Evolutionary conservation across 805 yeast genomes (phyloP).

Genomic region (Candida silvatica): DNA sequence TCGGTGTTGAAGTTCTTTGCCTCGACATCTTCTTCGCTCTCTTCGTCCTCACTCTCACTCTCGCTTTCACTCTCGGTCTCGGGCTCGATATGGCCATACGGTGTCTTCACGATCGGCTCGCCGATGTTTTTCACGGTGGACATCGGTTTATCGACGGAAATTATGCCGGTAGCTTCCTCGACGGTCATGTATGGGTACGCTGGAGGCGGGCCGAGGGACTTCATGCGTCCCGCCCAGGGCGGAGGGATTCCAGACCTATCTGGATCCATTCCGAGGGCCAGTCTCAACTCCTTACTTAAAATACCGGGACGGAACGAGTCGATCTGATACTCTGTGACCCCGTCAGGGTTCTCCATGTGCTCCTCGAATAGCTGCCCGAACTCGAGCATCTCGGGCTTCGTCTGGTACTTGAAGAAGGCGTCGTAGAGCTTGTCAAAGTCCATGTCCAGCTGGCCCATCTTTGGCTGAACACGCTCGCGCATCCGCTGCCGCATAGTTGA

Average conservation of each 20-base stretch:
- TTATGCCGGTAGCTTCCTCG: conserved; percentile 28
- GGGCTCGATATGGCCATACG: conserved; percentile 25
- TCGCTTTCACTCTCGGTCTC: conserved; percentile 25
- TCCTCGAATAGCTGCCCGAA: conserved; percentile 80
- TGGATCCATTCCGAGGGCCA: conserved; percentile 52
- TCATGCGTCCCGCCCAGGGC: conserved; percentile 76
- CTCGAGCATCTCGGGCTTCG: conserved; percentile 56
- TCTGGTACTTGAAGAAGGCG: conserved; percentile 79
- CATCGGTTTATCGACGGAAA: conserved; percentile 11
- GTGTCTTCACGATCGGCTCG: conserved; percentile 9
- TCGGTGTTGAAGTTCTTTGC: conserved; percentile 23
- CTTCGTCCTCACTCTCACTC: conserved; percentile 27
- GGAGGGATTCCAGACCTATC: conserved; percentile 33
- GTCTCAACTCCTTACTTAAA: conserved; percentile 49
- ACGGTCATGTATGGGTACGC: conserved; percentile 59
- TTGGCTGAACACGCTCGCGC: conserved; percentile 83
- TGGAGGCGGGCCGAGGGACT: conserved; percentile 73
- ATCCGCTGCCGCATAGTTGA: conserved; percentile 54
- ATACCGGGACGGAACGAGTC: conserved; percentile 49
- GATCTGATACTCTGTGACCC: conserved; percentile 28
- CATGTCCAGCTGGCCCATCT: conserved; percentile 75
- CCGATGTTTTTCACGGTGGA: conserved; percentile 9
- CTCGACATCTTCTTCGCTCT: conserved; percentile 24
- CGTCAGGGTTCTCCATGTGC: conserved; percentile 37
- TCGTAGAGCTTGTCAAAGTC: conserved; percentile 77